Conservation (phyloP, 495 filamentous ascomycete species). For the Pseudevernia furfuracea region DNA sequence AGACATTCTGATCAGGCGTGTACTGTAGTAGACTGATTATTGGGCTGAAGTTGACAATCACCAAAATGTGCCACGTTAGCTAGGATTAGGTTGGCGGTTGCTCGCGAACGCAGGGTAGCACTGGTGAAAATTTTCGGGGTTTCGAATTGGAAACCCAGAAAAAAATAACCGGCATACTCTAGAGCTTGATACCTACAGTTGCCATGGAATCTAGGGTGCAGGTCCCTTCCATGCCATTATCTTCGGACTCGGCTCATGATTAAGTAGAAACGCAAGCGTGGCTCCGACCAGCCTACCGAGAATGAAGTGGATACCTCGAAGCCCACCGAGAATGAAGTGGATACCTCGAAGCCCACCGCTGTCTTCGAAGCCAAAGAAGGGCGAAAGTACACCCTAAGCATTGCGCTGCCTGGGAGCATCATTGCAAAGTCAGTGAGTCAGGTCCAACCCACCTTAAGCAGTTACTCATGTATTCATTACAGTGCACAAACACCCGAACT, state of each 20-base stretch:
- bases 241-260: neutral
- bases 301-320: constrained; percentile 43
- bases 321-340: constrained; percentile 27
- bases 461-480: constrained; percentile 15
- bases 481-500: constrained; percentile 56
- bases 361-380: constrained; percentile 43
- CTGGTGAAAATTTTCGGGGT: neutral
- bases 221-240: neutral
- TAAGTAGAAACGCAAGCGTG: constrained; percentile 18
- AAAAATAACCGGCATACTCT: no score
- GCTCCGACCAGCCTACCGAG: neutral
- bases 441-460: neutral
- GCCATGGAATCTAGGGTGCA: constrained; percentile 13
- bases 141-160: no score
- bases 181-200: neutral
- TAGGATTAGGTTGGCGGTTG: neutral
- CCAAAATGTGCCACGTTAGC: neutral
- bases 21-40: neutral
- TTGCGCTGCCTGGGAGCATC: constrained; percentile 53
- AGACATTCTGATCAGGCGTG: constrained; percentile 16
- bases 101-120: constrained; percentile 3
- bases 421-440: constrained; percentile 45
- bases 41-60: neutral
- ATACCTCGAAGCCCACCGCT: constrained; percentile 52
- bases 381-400: constrained; percentile 45